Conservation (phyloP, 2,329 filamentous ascomycete species). For the Trichophyton schoenleinii region DNA sequence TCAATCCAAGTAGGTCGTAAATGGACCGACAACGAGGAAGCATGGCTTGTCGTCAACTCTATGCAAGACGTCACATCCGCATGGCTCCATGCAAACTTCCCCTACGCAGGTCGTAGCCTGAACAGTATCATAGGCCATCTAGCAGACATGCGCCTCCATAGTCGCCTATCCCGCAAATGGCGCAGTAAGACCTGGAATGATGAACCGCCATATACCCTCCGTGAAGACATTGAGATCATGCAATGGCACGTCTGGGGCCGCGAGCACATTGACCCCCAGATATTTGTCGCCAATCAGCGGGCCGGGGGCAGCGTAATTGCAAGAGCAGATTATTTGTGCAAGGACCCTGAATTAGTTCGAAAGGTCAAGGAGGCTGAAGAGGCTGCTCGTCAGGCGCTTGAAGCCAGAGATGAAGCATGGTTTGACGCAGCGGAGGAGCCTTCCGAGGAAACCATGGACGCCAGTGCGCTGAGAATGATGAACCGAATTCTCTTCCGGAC, state of each 20-base stretch:
- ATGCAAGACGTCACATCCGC: slow-evolving; percentile 9
- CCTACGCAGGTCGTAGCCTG: slow-evolving; percentile 3
- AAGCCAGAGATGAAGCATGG: neutral
- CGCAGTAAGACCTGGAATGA: slow-evolving; percentile 6
- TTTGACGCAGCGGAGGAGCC: neutral
- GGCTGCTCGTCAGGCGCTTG: neutral
- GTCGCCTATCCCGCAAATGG: slow-evolving; percentile 10
- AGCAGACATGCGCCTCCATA: slow-evolving; percentile 9
- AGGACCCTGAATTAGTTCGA: slow-evolving; percentile 9
- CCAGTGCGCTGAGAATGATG: neutral
- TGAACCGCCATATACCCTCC: slow-evolving; percentile 9
- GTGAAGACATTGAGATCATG: slow-evolving; percentile 15
- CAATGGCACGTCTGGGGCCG: slow-evolving; percentile 13
- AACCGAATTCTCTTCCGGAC: neutral
- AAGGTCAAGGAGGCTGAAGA: neutral
- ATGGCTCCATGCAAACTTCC: slow-evolving; percentile 12
- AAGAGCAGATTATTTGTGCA: slow-evolving; percentile 10
- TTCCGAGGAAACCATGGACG: neutral
- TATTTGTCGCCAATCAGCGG: slow-evolving; percentile 12
- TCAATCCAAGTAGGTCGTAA: neutral
- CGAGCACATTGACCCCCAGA: slow-evolving; percentile 9
- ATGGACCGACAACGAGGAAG: slow-evolving; percentile 13
- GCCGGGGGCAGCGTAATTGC: slow-evolving; percentile 10
- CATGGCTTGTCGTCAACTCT: slow-evolving; percentile 11
- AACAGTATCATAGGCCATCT: slow-evolving; percentile 11